A percentile compares a stretch with the other conserved stretches of the same genome.
phyloP scores from a whole-genome alignment of 73 alveolate species.

The Durusdinium trenchii region DNA sequence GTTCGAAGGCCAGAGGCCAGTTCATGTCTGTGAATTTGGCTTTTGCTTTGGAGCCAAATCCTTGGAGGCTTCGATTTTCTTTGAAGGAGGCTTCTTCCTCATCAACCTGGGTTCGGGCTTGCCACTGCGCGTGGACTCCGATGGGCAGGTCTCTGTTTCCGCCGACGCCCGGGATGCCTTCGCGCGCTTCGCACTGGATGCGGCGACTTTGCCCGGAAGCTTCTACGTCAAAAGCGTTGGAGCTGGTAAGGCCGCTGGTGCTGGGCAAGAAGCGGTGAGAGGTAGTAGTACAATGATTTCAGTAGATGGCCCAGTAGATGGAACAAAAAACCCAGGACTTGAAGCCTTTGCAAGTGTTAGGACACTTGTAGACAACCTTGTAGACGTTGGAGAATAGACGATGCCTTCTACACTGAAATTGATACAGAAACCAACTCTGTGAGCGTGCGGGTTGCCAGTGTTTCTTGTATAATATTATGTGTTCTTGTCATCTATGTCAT shows the following conservation, averaged over 20 bases:
- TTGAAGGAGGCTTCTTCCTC: background rate
- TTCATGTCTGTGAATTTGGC: background rate
- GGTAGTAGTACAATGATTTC: background rate
- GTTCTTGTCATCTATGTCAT: no score
- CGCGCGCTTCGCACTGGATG: background rate
- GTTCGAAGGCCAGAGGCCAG: background rate
- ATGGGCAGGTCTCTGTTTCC: background rate
- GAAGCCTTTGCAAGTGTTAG: no score
- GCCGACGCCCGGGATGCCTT: slow-evolving; percentile 5
- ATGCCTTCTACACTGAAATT: no score
- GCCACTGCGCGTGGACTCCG: background rate
- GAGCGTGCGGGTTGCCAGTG: no score
- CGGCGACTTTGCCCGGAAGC: background rate
- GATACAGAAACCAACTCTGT: no score
- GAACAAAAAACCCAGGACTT: no score
- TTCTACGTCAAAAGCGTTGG: background rate
- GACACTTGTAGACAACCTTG: background rate
- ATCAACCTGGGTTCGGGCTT: background rate
- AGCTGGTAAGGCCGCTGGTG: background rate
- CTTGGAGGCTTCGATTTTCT: background rate
- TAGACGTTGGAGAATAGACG: no score
- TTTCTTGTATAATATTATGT: no score
- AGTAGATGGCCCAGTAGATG: no score
- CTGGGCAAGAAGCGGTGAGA: background rate
- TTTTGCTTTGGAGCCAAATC: background rate